Evolutionary conservation across 2,329 filamentous ascomycete species (phyloP).

Genomic region (Alternaria ethzedia): DNA sequence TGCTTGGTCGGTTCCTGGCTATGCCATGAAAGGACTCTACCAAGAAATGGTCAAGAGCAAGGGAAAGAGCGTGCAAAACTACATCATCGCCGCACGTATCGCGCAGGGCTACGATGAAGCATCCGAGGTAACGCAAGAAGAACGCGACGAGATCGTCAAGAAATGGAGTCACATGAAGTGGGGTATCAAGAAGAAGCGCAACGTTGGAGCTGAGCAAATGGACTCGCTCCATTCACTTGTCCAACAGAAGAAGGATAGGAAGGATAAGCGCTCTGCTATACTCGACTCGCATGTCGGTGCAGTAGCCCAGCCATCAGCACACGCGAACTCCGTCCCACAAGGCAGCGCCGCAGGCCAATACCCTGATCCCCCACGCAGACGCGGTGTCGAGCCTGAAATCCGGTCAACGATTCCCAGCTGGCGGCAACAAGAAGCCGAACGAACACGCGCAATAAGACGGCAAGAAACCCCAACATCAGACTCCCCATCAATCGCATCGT

Average conservation of each 20-base stretch:
- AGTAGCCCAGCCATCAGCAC: conserved; percentile 25
- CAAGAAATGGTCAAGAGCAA: conserved; percentile 76
- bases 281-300: conserved; percentile 15
- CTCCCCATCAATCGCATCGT: conserved; percentile 5
- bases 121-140: conserved; percentile 59
- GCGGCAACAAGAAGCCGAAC: conserved; percentile 20
- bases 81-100: conserved; percentile 78
- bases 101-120: conserved; percentile 76
- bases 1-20: conserved; percentile 70
- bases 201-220: conserved; percentile 56
- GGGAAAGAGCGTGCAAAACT: conserved; percentile 74
- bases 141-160: conserved; percentile 68
- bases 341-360: conserved; percentile 24
- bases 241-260: conserved; percentile 40
- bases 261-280: conserved; percentile 44
- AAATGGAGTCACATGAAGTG: conserved; percentile 68
- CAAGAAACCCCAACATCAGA: conserved; percentile 37
- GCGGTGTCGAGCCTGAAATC: conserved; percentile 16
- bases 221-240: conserved; percentile 58
- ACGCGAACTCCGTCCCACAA: conserved; percentile 17
- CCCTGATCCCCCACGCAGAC: conserved; percentile 12
- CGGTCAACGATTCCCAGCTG: conserved; percentile 22
- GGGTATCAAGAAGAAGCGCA: conserved; percentile 65
- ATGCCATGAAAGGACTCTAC: conserved; percentile 82
- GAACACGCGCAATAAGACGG: conserved; percentile 17